Conservation (phyloP, 495 filamentous ascomycete species). For the Aspergillus affinis region DNA sequence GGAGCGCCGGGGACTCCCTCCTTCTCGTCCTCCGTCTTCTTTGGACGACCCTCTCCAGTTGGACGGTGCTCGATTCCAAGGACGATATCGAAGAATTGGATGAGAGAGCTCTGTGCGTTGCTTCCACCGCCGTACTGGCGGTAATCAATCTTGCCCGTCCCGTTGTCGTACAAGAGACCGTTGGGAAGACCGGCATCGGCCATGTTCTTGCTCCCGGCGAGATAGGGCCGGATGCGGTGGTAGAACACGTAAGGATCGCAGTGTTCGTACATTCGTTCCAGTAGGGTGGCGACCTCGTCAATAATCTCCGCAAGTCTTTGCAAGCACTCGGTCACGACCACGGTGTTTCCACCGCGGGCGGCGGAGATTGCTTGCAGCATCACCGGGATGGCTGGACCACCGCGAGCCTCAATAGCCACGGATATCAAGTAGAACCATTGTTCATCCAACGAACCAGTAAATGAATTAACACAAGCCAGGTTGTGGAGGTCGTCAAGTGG, state of each 20-base stretch:
- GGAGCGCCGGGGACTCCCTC: slow-evolving; percentile 56
- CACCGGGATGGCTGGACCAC: slow-evolving; percentile 80
- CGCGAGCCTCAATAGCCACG: slow-evolving; percentile 91
- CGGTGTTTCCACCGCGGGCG: slow-evolving; percentile 67
- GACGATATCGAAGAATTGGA: slow-evolving; percentile 94
- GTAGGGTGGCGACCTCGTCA: slow-evolving; percentile 72
- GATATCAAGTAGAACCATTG: slow-evolving; percentile 98
- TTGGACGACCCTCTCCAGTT: slow-evolving; percentile 65
- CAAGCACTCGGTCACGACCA: slow-evolving; percentile 71
- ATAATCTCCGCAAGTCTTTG: slow-evolving; percentile 78
- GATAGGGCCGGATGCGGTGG: slow-evolving; percentile 86
- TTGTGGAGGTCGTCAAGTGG: slow-evolving; percentile 80
- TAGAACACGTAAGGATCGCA: slow-evolving; percentile 95
- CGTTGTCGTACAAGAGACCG: slow-evolving; percentile 85
- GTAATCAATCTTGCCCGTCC: slow-evolving; percentile 62
- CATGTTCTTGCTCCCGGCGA: slow-evolving; percentile 98
- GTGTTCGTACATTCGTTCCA: slow-evolving; percentile 85
- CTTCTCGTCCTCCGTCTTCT: slow-evolving; percentile 29
- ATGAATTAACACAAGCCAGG: slow-evolving; percentile 78
- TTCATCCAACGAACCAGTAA: slow-evolving; percentile 95
- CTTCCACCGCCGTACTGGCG: slow-evolving; percentile 85
- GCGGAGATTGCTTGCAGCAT: slow-evolving; percentile 87
- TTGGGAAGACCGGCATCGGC: slow-evolving; percentile 81
- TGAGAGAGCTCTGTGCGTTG: slow-evolving; percentile 91
- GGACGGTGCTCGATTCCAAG: slow-evolving; percentile 89